These are phyloP conservation scores for Chionographis japonica DNA, from an alignment of 106 monocot genomes.

Conservation along the genomic window DNA sequence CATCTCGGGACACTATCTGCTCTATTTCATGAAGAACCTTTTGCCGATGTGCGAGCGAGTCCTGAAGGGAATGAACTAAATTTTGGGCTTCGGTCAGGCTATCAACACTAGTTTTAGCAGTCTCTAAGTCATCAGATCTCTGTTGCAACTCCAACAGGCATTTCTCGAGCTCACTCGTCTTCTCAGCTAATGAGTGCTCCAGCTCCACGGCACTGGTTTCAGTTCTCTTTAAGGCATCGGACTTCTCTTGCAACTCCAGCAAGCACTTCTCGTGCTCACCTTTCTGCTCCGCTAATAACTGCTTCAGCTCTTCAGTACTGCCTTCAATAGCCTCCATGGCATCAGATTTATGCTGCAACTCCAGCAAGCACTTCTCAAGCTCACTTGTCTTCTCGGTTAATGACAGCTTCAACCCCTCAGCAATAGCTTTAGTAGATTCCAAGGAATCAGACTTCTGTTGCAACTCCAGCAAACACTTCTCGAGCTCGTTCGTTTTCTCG, in stretches of 20 bases:
- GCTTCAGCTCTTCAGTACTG: conserved; percentile 35
- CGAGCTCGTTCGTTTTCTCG: conserved; percentile 65
- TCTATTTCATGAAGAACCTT: conserved; percentile 50
- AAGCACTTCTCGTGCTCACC: conserved; percentile 54
- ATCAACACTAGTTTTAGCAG: conserved; percentile 19
- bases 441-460: conserved; percentile 61
- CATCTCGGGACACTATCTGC: conserved; percentile 27
- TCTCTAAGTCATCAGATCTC: conserved; percentile 38
- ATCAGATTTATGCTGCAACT: conserved; percentile 54
- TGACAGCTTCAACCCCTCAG: conserved; percentile 36
- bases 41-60: conserved; percentile 39
- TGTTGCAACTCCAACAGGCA: conserved; percentile 40
- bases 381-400: conserved; percentile 46
- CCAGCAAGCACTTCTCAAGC: conserved; percentile 44
- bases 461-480: conserved; percentile 56
- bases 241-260: conserved; percentile 44
- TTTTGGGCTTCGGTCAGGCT: conserved; percentile 34
- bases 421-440: conserved; percentile 27
- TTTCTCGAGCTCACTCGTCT: conserved; percentile 42
- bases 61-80: conserved; percentile 52
- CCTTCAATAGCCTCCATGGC: conserved; percentile 30
- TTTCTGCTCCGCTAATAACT: conserved; percentile 44
- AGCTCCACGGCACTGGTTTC: conserved; percentile 17
- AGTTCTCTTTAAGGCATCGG: conserved; percentile 24
- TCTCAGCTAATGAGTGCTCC: conserved; percentile 33